Base-by-base conservation (phyloP, 257 asterid species). In the Penstemon newberryi region DNA sequence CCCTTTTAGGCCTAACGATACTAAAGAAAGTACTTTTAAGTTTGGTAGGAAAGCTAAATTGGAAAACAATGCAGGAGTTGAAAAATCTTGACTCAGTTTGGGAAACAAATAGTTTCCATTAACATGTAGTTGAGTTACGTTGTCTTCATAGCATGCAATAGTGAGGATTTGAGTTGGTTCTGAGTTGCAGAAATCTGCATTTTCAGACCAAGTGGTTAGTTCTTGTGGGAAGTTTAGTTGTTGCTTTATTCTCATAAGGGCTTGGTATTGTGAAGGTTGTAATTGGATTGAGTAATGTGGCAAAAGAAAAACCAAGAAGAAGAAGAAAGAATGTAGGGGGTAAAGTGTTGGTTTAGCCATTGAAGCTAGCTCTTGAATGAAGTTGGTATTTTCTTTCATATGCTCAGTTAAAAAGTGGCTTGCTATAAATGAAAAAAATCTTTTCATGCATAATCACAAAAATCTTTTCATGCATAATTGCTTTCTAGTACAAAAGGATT, bases 91-190 rank as follows among this genome's bases (percentile, higher is more conserved):
- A 65, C 77, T 71, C 45, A 78, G 41, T 5, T 76, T 77, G n/a
- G 86, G 92, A 36, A 80, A 71, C 63, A 65, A 71, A 36, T 64
- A 55, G 71, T 78, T 75, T 15, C 96, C 96, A 65, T 78, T 68
- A 36, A 92, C 37, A 67, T 89, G 92, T 7, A 92, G 86, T 83
- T 89, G 96, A 25, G 96, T 89, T 36, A 92, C 73, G 80, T 77
- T 82, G 18, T 84, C 96, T 66, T 89, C 84, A 64, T 87, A 92
- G 86, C 96, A 92, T 4, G 85, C 80, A 11, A 92, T 82, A 12
- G 95, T 74, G 33, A 92, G 80, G 39, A 72, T 74, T 71, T 82
- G 79, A 10, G 77, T 73, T 40, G 92, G 92, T 64, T 77, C 80
- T 12, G 70, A 57, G 74, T 83, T 87, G 74, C 98, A 92, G 51